Percentiles rank a stretch among this genome's conserved stretches.
phyloP scores from a whole-genome alignment of 1,284 basidiomycete species.

The Ustilago nuda region DNA sequence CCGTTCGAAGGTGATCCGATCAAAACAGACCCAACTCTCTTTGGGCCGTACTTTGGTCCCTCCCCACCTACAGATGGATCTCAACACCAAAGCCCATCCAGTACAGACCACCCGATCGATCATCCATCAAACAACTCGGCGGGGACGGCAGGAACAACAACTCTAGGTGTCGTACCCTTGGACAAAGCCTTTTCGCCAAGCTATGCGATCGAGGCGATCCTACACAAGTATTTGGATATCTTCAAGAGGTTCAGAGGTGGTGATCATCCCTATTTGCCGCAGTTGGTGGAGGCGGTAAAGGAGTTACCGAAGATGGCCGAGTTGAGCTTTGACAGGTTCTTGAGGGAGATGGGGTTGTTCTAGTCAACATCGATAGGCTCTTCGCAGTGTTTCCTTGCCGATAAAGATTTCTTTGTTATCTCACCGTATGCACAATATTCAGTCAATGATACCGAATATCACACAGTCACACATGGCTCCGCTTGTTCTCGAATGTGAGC shows the following conservation, averaged over 20 bases:
- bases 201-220: conserved; percentile 53
- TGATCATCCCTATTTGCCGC: conserved; percentile 53
- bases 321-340: conserved; percentile 40
- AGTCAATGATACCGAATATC: too few relatives aligned
- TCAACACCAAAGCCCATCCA: conserved; percentile 7
- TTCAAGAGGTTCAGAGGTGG: conserved; percentile 54
- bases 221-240: conserved; percentile 57
- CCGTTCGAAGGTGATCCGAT: conserved; percentile 51
- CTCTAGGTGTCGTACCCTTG: conserved; percentile 16
- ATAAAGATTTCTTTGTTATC: too few relatives aligned
- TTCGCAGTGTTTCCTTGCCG: too few relatives aligned
- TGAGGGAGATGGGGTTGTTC: conserved; percentile 43
- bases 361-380: not conserved
- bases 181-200: conserved; percentile 43
- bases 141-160: conserved; percentile 9
- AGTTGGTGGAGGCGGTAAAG: conserved; percentile 53
- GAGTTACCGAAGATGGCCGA: conserved; percentile 54
- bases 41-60: conserved; percentile 43
- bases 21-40: conserved; percentile 39
- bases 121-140: conserved; percentile 17
- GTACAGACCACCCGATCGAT: conserved; percentile 1
- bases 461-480: too few relatives aligned
- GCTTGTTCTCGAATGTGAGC: not conserved
- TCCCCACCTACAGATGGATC: conserved; percentile 21
- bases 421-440: too few relatives aligned